These are phyloP conservation scores for Stachybotrys elegans DNA, from an alignment of 2,329 filamentous ascomycete genomes.

Conservation along the genomic window DNA sequence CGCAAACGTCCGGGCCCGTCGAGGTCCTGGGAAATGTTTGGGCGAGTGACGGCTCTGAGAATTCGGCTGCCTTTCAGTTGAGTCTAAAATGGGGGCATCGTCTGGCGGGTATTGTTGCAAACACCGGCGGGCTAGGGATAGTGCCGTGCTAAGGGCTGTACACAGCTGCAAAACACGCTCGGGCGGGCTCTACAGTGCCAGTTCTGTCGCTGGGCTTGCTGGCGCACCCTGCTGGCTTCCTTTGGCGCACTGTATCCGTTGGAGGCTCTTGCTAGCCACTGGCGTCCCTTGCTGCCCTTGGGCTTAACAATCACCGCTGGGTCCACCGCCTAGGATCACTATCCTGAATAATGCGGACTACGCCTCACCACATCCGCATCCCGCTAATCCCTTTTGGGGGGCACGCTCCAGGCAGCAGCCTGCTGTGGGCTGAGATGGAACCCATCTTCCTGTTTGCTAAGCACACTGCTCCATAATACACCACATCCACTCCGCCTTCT, in stretches of 20 bases:
- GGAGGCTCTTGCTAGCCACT: conserved; percentile 11
- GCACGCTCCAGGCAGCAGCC: conserved; percentile 26
- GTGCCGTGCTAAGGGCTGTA: too few species aligned
- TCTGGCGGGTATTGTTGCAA: too few species aligned
- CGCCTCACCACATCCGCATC: conserved; percentile 20
- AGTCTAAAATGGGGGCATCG: too few species aligned
- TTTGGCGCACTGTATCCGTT: conserved; percentile 5
- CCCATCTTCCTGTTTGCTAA: conserved; percentile 19
- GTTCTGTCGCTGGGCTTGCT: too few species aligned
- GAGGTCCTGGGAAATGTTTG: conserved; percentile 3
- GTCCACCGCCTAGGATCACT: too few species aligned
- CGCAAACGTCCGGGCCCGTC: neutral
- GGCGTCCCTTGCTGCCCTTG: too few species aligned
- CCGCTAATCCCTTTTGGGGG: conserved; percentile 15
- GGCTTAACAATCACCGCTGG: too few species aligned
- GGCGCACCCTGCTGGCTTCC: too few species aligned
- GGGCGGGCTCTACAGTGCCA: too few species aligned
- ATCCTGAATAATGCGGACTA: conserved; percentile 11
- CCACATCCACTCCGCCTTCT: too few species aligned
- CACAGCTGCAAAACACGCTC: too few species aligned
- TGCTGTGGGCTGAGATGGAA: conserved; percentile 19
- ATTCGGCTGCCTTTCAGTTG: conserved; percentile 16
- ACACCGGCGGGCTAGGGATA: too few species aligned
- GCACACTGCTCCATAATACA: conserved; percentile 11
- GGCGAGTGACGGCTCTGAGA: conserved; percentile 13